Conservation (phyloP, 225 moss, liverwort and hornwort genomes). For the Neckera pumila region DNA sequence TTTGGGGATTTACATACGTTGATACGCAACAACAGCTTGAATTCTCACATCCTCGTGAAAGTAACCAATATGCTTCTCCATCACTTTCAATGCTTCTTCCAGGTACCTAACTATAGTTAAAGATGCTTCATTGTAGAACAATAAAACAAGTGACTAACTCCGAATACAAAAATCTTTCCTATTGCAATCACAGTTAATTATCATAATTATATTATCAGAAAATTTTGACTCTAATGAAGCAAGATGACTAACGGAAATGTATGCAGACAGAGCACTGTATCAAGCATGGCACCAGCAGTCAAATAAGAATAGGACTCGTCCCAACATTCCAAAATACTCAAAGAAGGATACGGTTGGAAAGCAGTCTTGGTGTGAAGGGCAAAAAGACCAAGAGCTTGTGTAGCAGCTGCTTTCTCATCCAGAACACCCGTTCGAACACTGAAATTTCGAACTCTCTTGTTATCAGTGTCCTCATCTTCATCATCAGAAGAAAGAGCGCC, state of each 20-base stretch:
- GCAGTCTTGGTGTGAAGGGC: conserved; percentile 83
- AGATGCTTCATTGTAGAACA: background rate
- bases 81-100: conserved; percentile 84
- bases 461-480: conserved; percentile 66
- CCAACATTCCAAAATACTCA: background rate
- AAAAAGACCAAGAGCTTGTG: conserved; percentile 91
- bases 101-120: conserved; percentile 45
- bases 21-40: conserved; percentile 79
- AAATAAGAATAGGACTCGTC: background rate
- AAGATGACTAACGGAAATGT: background rate
- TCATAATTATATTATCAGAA: background rate
- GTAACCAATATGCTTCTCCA: conserved; percentile 85
- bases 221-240: background rate
- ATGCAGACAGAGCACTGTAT: background rate
- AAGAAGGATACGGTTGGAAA: conserved; percentile 81
- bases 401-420: conserved; percentile 98
- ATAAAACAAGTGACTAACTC: background rate
- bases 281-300: background rate
- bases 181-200: background rate
- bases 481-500: conserved; percentile 77
- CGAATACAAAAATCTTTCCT: background rate
- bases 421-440: conserved; percentile 98
- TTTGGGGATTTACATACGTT: conserved; percentile 31
- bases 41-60: conserved; percentile 98
- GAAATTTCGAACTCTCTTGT: conserved; percentile 74